Conservation (phyloP, 148 eudicot species). For the Amaranthus hypochondriacus region DNA sequence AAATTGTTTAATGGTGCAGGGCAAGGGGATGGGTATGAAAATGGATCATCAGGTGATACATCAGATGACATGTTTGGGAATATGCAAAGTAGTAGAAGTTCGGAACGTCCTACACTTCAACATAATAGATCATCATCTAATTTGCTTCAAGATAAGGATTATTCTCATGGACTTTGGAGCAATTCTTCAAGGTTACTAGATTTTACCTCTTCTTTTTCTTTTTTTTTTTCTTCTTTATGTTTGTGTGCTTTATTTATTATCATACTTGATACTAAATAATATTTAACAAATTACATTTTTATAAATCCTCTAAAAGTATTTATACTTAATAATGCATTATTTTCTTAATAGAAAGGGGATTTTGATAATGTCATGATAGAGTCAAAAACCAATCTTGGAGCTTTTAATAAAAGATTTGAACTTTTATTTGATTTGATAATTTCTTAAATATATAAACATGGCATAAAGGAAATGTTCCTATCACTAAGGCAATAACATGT, state of each 20-base stretch:
- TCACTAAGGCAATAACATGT: too few relatives aligned
- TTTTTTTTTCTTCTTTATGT: neutral
- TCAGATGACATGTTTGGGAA: slow-evolving; percentile 68
- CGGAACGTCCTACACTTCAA: slow-evolving; percentile 40
- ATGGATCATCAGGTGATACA: slow-evolving; percentile 84
- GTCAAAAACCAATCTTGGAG: too few relatives aligned
- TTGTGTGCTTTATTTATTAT: neutral
- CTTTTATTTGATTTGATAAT: too few relatives aligned
- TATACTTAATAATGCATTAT: too few relatives aligned
- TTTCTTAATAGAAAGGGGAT: too few relatives aligned
- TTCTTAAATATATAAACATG: too few relatives aligned
- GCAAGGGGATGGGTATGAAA: slow-evolving; percentile 62
- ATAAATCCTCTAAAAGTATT: too few relatives aligned
- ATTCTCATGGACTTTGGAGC: slow-evolving; percentile 77
- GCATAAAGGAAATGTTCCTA: too few relatives aligned
- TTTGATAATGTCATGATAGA: too few relatives aligned
- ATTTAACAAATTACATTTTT: too few relatives aligned
- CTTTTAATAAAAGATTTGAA: too few relatives aligned
- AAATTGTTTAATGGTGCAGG: slow-evolving; percentile 21
- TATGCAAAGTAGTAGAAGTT: slow-evolving; percentile 45
- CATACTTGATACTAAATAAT: too few relatives aligned
- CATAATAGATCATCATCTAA: slow-evolving; percentile 33
- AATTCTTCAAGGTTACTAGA: slow-evolving; percentile 72
- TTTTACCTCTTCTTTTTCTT: neutral
- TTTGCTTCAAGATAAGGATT: slow-evolving; percentile 41